phyloP scores from a whole-genome alignment of 441 rosid species.

The Populus hybrid region DNA sequence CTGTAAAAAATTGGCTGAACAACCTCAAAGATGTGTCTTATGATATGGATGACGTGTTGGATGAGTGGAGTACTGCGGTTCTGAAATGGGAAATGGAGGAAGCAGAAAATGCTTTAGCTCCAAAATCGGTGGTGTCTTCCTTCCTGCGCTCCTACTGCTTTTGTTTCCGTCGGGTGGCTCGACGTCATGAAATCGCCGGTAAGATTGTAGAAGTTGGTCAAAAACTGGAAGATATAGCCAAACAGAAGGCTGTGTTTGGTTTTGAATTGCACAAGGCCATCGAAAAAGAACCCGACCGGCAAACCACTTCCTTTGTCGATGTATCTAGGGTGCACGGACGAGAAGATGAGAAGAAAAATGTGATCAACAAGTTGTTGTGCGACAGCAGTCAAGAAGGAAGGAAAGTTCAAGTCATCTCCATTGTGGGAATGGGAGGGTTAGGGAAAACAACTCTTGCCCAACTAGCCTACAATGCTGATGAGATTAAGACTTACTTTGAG shows the following conservation, averaged over 20 bases:
- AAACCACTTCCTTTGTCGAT: not conserved
- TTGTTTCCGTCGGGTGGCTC: not conserved
- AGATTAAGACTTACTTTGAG: not conserved
- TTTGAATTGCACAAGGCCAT: not conserved
- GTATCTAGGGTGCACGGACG: not conserved
- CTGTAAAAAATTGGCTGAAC: not conserved
- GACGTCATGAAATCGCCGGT: not conserved
- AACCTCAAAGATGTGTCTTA: not conserved
- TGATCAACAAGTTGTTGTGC: not conserved
- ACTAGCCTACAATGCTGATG: slow-evolving; percentile 2
- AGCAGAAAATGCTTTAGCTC: not conserved
- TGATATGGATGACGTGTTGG: not conserved
- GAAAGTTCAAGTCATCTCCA: not conserved
- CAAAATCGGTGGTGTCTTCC: not conserved
- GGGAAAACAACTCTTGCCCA: slow-evolving; percentile 10
- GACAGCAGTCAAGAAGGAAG: not conserved
- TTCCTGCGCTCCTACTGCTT: not conserved
- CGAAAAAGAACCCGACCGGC: not conserved
- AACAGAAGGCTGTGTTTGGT: not conserved
- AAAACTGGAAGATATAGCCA: not conserved
- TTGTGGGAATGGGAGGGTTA: slow-evolving; percentile 14
- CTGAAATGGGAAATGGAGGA: not conserved
- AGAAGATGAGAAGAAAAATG: not conserved
- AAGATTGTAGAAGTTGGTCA: not conserved
- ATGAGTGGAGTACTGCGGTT: slow-evolving; percentile 1